Evolutionary conservation across 108 stramenopile species (phyloP), one percentile per base, ranked within the genome.

Genomic region (Epithemia pelagica): DNA sequence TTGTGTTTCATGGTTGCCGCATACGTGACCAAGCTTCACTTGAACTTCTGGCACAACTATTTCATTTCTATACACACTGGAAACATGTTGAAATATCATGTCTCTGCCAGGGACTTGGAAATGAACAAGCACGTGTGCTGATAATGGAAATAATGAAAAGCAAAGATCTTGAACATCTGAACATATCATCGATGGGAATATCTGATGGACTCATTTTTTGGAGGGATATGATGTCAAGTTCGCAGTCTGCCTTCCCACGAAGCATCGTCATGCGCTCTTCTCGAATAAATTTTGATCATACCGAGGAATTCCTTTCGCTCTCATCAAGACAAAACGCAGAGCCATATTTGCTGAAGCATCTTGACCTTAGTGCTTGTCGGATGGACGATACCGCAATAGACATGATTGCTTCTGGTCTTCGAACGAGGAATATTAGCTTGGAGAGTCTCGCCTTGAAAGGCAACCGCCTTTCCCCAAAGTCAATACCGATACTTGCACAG

Each of bases 221-320:
- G 37, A 46, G 37, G 15, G 37, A 46, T 15, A 15, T 46, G 37
- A 5, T 55, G 24, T 27, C 27, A 27, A 54, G 53, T 28, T 28
- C 24, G 18, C 0, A 52, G 26, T 53, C 54, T 53, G 30, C 23
- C 51, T 28, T 26, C 65, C 65, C 65, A 66, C 2, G 26, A 21
- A 7, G 15, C 2, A 33, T 63, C 62, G 33, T 32, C 62, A 33
- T 63, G 2, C 31, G 32, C 24, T 55, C 37, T 46, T 46, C 37
- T 46, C 37, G 37, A 15, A 46, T 46, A 10, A 46, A 46, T 15
- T 46, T 46, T 46, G 37, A 46, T 15, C 37, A 46, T 46, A 46
- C 37, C 37, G 10, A 15, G 15, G 37, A 46, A 15, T 46, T 46
- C 15, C 37, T 46, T 10, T 46, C 37, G 5, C 15, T 46, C 10